These are phyloP conservation scores for Russula sp. DNA, from an alignment of 768 basidiomycete species.

Conservation along the genomic window DNA sequence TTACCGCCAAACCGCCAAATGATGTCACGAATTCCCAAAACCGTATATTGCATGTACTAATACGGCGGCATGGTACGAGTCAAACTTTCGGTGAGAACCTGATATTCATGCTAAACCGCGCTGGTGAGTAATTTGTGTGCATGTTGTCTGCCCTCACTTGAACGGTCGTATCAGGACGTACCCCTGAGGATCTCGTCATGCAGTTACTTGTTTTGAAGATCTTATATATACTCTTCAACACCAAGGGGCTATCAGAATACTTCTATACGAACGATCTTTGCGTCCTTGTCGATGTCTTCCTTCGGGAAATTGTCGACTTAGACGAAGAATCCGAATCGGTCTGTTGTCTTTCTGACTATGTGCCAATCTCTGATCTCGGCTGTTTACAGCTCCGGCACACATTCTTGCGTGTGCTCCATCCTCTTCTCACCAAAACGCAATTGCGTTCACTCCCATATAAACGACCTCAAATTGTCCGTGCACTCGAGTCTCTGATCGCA, in stretches of 20 bases:
- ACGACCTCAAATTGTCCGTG: constrained; percentile 78
- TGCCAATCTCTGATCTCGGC: not conserved
- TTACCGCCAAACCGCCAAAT: constrained; percentile 30
- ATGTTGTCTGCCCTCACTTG: not conserved
- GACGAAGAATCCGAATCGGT: constrained; percentile 94
- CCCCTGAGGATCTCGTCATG: constrained; percentile 90
- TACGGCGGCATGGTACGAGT: constrained; percentile 77
- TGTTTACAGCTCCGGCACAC: constrained; percentile 77
- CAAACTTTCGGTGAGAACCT: constrained; percentile 98
- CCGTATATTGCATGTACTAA: constrained; percentile 74
- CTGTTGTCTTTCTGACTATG: constrained; percentile 29
- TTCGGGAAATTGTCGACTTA: constrained; percentile 87
- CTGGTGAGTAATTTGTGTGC: constrained; percentile 50
- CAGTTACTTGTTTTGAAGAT: constrained; percentile 91
- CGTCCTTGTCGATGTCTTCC: constrained; percentile 94
- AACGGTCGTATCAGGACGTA: constrained; percentile 48
- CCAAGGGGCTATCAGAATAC: constrained; percentile 86
- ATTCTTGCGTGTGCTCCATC: constrained; percentile 93
- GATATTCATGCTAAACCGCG: constrained; percentile 98
- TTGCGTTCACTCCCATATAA: constrained; percentile 83
- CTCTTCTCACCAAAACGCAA: constrained; percentile 91
- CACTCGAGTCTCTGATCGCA: constrained; percentile 71
- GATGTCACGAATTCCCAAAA: constrained; percentile 41
- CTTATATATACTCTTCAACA: constrained; percentile 91
- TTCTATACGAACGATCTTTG: constrained; percentile 98